Conservation (phyloP, 2,329 filamentous ascomycete genomes). For the Sporothrix dimorphospora region DNA sequence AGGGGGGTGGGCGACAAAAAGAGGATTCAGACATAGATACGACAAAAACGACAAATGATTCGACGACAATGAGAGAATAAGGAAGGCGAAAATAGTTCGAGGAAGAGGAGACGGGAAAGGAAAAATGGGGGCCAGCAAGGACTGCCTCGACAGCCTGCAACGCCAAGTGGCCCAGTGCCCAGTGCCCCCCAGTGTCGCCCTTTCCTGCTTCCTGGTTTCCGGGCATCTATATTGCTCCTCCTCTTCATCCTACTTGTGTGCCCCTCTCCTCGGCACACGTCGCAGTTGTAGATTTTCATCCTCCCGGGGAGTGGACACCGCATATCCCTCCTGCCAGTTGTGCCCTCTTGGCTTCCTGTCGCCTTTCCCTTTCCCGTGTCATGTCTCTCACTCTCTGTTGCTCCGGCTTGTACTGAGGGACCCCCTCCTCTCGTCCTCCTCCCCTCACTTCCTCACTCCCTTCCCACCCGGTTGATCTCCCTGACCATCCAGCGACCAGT, state of each 20-base stretch:
- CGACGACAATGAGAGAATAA: not conserved
- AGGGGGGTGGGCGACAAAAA: not conserved
- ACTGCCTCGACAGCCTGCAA: not conserved
- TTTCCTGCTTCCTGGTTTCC: constrained; percentile 17
- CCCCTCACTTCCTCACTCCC: not conserved
- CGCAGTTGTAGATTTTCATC: constrained; percentile 2
- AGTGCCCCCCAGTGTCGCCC: not conserved
- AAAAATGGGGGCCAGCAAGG: no score
- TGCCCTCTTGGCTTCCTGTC: not conserved
- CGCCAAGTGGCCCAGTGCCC: not conserved
- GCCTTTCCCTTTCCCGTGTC: not conserved
- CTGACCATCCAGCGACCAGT: not conserved
- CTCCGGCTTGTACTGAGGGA: not conserved
- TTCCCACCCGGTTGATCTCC: not conserved
- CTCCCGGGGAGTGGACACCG: not conserved
- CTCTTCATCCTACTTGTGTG: not conserved
- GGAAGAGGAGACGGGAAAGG: not conserved
- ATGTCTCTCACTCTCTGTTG: not conserved
- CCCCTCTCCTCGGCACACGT: not conserved
- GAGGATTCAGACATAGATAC: not conserved
- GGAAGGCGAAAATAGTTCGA: not conserved
- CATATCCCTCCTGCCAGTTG: not conserved
- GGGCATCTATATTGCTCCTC: not conserved
- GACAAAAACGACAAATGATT: not conserved
- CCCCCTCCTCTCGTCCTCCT: not conserved